A percentile compares a stretch with the other conserved stretches of the same genome.
Conservation (phyloP, 176 grass and related monocot genomes). For the Otatea glauca region DNA sequence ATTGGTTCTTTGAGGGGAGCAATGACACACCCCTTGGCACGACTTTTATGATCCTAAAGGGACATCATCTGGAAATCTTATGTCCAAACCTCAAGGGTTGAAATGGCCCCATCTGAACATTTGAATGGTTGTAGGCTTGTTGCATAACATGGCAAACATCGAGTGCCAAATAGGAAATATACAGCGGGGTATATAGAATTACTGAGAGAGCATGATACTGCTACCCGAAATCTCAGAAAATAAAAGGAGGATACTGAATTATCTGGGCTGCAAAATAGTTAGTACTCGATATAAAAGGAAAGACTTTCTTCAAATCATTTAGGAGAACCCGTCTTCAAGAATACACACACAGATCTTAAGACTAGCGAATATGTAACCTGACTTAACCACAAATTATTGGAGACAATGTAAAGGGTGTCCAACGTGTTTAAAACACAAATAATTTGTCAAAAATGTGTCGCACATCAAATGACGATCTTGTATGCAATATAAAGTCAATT, state of each 20-base stretch:
- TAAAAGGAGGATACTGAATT: not conserved
- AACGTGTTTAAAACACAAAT: not conserved
- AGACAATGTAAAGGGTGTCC: slow-evolving; percentile 8
- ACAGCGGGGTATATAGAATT: not conserved
- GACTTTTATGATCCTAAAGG: slow-evolving; percentile 52
- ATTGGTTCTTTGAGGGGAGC: slow-evolving; percentile 26
- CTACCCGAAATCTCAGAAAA: not conserved
- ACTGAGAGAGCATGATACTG: not conserved
- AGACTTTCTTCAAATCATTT: not conserved
- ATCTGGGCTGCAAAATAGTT: not conserved
- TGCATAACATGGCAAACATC: not conserved
- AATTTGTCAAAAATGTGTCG: slow-evolving; percentile 22
- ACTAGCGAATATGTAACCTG: not conserved
- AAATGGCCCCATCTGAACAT: not conserved
- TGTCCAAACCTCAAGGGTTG: slow-evolving; percentile 32
- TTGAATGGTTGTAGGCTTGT: slow-evolving; percentile 9
- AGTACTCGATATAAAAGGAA: not conserved
- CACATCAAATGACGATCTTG: slow-evolving; percentile 27
- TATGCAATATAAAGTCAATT: slow-evolving; percentile 42
- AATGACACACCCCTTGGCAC: slow-evolving; percentile 12
- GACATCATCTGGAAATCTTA: slow-evolving; percentile 36
- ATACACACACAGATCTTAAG: not conserved
- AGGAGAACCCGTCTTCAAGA: not conserved
- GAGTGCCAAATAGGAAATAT: not conserved
- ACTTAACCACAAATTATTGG: slow-evolving; percentile 34